A percentile compares a stretch with the other conserved stretches of the same genome.
Evolutionary conservation across 495 filamentous ascomycete genomes (phyloP).

Genomic region (Talaromyces liani): DNA sequence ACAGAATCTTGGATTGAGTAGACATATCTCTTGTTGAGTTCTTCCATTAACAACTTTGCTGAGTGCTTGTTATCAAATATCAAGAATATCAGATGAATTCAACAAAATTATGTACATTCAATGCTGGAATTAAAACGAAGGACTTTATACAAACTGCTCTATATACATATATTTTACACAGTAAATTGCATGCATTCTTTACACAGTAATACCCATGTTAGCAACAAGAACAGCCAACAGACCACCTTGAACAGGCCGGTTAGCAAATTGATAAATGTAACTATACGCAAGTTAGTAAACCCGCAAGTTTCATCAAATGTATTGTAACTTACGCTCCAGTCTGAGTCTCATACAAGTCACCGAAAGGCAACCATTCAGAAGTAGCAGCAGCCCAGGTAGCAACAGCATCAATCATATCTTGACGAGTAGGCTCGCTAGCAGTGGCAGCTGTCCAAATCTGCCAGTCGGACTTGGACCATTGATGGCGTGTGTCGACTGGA

Average conservation of each 20-base stretch:
- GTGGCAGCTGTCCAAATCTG: constrained; percentile 44
- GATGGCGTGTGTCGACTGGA: constrained; percentile 32
- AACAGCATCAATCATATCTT: constrained; percentile 39
- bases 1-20: too few relatives aligned
- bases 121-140: background rate
- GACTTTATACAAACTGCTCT: background rate
- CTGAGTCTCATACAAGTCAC: constrained; percentile 46
- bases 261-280: constrained; percentile 14
- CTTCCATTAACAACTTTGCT: too few relatives aligned
- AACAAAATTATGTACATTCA: background rate
- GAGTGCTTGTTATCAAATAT: background rate
- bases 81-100: background rate
- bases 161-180: constrained; percentile 23
- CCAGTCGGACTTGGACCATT: constrained; percentile 48
- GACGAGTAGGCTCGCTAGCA: constrained; percentile 25
- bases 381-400: constrained; percentile 48
- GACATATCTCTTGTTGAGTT: too few relatives aligned
- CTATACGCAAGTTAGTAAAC: constrained; percentile 41
- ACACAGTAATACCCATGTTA: constrained; percentile 1
- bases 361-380: constrained; percentile 42
- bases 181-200: background rate
- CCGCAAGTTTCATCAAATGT: background rate
- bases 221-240: constrained; percentile 1
- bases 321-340: constrained; percentile 30
- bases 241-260: constrained; percentile 1